Conservation (phyloP, 345 rosid species). For the Salix suchowensis region DNA sequence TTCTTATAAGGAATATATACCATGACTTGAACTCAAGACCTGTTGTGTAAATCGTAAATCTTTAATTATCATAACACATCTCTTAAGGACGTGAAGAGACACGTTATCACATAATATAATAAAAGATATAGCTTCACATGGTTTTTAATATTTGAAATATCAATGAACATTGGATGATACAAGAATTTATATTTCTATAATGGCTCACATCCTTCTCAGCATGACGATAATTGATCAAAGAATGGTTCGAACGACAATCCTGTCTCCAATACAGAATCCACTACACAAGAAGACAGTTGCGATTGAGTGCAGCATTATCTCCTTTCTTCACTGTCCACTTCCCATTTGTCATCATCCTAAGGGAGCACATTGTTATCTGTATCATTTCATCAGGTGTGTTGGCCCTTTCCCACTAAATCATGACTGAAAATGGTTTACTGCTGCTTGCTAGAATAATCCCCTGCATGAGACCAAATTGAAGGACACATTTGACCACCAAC, state of each 20-base stretch:
- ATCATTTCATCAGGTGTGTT: background rate
- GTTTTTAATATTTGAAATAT: too few species aligned
- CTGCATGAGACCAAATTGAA: background rate
- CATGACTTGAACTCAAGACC: too few species aligned
- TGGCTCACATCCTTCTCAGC: background rate
- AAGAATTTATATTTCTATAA: too few species aligned
- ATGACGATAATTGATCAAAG: background rate
- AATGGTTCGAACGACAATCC: background rate
- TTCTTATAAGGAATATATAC: too few species aligned
- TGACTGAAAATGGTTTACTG: background rate
- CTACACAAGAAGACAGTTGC: background rate
- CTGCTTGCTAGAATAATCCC: background rate
- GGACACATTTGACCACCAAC: background rate
- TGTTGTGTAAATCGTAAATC: too few species aligned
- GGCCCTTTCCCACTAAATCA: background rate
- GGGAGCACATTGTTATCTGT: background rate
- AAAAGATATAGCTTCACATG: too few species aligned
- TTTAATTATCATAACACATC: too few species aligned
- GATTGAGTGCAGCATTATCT: background rate
- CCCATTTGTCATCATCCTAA: background rate
- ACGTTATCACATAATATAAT: too few species aligned
- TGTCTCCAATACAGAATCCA: background rate
- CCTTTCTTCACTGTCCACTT: constrained; percentile 5
- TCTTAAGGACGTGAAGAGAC: too few species aligned
- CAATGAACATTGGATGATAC: too few species aligned